Percentiles rank a stretch among this genome's conserved stretches.
Conservation (phyloP, 2,329 filamentous ascomycete species). For the Aureobasidium sp. region DNA sequence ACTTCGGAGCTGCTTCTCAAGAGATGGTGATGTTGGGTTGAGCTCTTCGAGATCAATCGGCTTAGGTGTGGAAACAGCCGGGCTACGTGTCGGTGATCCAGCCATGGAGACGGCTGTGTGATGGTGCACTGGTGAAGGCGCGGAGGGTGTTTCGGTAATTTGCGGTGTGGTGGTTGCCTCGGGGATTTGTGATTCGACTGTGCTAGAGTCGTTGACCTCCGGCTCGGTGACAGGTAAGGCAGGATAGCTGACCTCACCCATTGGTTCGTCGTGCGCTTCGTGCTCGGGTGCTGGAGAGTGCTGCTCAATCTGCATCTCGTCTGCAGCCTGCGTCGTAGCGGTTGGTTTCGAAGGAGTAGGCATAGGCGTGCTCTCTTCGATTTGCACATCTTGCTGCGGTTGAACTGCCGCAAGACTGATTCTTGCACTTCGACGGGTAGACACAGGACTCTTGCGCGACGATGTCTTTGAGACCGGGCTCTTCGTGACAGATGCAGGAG, state of each 20-base stretch:
- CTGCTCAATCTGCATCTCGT: not conserved
- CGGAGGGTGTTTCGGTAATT: not conserved
- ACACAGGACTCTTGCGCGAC: constrained; percentile 7
- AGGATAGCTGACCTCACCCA: constrained; percentile 11
- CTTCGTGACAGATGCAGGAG: not conserved
- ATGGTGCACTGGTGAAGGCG: not conserved
- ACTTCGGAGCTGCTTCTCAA: constrained; percentile 21
- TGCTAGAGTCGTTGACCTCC: not conserved
- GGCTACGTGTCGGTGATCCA: constrained; percentile 1
- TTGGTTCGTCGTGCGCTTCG: not conserved
- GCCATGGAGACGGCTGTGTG: not conserved
- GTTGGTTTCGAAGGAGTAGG: not conserved
- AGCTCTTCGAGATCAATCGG: constrained; percentile 17
- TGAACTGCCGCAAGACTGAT: not conserved
- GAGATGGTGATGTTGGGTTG: constrained; percentile 20
- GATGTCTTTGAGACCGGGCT: not conserved
- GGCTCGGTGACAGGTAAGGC: not conserved
- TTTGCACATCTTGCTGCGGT: not conserved
- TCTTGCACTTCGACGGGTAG: not conserved
- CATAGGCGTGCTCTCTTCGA: not conserved
- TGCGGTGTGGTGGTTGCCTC: constrained; percentile 6
- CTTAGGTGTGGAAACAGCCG: not conserved
- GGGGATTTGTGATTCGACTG: not conserved
- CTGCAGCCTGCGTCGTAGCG: not conserved
- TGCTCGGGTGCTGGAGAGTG: not conserved